A percentile compares a stretch with the other conserved stretches of the same genome.
phyloP scores from a whole-genome alignment of 2,329 filamentous ascomycete genomes.

The Camillea tinctor region DNA sequence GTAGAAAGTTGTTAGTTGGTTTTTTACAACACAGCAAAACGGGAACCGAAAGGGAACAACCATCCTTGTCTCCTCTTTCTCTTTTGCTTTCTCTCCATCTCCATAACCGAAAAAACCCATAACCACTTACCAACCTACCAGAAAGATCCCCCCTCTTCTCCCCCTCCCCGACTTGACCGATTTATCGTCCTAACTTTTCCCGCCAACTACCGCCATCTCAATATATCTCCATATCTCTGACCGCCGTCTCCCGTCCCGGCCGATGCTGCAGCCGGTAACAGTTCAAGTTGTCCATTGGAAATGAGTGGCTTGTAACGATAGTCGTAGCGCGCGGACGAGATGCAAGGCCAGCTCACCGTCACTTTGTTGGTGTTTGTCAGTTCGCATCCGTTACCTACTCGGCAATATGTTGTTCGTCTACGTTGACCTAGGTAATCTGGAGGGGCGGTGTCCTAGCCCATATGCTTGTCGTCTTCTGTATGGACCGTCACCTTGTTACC shows the following conservation, averaged over 20 bases:
- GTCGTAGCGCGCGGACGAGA: neutral
- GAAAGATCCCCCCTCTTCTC: too few relatives aligned
- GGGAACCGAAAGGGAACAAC: too few relatives aligned
- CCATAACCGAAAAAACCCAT: too few relatives aligned
- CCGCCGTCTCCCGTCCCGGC: neutral
- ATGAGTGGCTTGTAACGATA: neutral
- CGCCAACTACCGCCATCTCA: too few relatives aligned
- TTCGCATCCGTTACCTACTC: neutral
- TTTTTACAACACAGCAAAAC: too few relatives aligned
- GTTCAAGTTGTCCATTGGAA: neutral
- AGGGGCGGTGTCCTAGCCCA: slow-evolving; percentile 5
- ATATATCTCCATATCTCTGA: too few relatives aligned
- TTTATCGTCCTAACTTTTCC: too few relatives aligned
- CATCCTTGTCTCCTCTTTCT: too few relatives aligned
- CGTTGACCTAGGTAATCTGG: neutral
- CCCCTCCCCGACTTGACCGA: too few relatives aligned
- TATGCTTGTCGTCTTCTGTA: slow-evolving; percentile 21
- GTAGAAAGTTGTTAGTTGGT: too few relatives aligned
- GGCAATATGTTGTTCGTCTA: neutral
- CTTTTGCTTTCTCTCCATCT: too few relatives aligned
- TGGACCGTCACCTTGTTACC: slow-evolving; percentile 15
- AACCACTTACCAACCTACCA: too few relatives aligned
- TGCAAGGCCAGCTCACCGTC: slow-evolving; percentile 5
- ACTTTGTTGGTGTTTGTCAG: neutral
- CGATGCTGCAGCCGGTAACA: neutral